Evolutionary conservation across 2,329 filamentous ascomycete genomes (phyloP).

Genomic region (Tolypocladium tropicale): DNA sequence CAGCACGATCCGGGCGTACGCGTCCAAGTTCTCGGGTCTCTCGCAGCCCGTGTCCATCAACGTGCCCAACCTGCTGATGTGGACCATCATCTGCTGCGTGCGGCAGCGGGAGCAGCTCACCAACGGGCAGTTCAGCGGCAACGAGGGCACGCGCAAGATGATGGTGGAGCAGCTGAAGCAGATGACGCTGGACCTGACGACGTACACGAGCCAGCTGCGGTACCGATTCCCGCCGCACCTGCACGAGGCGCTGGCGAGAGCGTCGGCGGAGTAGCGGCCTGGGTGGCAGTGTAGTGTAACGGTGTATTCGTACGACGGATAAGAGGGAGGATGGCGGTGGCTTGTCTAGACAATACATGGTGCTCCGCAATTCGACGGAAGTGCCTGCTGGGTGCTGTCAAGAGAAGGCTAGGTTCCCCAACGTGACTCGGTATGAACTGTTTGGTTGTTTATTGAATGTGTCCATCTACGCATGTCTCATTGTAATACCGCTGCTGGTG

Average conservation of each 20-base stretch:
- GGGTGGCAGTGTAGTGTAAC: background rate
- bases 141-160: slow-evolving; percentile 51
- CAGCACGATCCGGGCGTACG: slow-evolving; percentile 65
- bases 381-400: background rate
- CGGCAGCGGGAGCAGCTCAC: slow-evolving; percentile 64
- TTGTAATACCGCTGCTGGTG: no score
- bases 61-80: slow-evolving; percentile 83
- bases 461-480: background rate
- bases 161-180: slow-evolving; percentile 64
- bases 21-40: slow-evolving; percentile 69
- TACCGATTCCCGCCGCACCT: slow-evolving; percentile 82
- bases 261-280: slow-evolving; percentile 54
- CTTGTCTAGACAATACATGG: no score
- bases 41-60: slow-evolving; percentile 77
- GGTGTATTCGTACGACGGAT: no score
- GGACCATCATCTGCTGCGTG: slow-evolving; percentile 82
- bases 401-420: background rate
- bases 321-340: background rate
- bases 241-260: slow-evolving; percentile 79
- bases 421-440: background rate
- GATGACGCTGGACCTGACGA: slow-evolving; percentile 82
- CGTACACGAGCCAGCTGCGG: slow-evolving; percentile 85
- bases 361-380: background rate
- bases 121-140: slow-evolving; percentile 63
- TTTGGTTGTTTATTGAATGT: background rate